phyloP scores from a whole-genome alignment of 805 yeast species.

The Candida rishiriensis region DNA sequence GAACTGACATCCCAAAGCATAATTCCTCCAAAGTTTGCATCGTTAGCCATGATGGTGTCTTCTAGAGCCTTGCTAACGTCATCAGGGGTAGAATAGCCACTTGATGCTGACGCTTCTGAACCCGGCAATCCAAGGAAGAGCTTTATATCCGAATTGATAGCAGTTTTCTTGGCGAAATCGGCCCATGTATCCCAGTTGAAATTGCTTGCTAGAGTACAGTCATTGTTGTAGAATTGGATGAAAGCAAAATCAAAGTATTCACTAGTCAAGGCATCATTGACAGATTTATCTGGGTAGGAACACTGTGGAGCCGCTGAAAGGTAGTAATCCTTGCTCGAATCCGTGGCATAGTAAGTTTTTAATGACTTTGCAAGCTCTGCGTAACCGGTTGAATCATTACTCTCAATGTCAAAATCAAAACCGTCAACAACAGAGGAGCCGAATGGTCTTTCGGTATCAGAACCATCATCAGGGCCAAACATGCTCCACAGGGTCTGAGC shows the following conservation, averaged over 20 bases:
- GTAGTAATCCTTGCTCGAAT: not conserved
- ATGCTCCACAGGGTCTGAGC: not conserved
- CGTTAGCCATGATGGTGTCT: not conserved
- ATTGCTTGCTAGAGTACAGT: not conserved
- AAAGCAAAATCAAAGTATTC: not conserved
- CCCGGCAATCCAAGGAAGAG: not conserved
- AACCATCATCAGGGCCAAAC: not conserved
- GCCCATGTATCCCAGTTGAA: not conserved
- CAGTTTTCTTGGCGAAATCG: not conserved
- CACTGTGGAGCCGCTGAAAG: not conserved
- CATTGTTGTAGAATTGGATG: not conserved
- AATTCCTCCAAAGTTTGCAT: not conserved
- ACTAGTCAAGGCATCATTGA: not conserved
- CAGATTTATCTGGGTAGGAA: not conserved
- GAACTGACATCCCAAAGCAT: not conserved
- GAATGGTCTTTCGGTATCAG: not conserved
- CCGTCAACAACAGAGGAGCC: not conserved
- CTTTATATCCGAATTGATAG: not conserved
- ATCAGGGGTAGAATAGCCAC: not conserved
- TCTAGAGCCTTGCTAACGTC: not conserved
- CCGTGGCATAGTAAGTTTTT: not conserved
- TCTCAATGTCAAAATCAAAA: not conserved
- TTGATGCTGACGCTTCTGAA: not conserved
- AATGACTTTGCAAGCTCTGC: not conserved
- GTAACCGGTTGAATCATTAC: not conserved